Evolutionary conservation across 371 early-diverging fungal genomes (phyloP), one percentile per base, ranked within the genome.

Genomic region (Funneliformis caledonium): DNA sequence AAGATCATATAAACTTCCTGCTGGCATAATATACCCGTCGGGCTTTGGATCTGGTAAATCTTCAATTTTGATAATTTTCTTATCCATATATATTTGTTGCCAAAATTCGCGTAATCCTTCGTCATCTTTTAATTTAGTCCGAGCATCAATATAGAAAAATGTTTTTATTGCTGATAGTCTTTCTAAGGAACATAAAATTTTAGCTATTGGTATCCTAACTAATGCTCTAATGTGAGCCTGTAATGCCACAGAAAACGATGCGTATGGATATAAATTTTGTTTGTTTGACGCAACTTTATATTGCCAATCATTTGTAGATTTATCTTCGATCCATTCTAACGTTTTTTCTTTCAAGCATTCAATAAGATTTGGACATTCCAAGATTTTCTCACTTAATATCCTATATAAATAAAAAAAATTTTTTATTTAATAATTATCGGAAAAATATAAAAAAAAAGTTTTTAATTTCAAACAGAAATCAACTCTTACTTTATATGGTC

Each of bases 221-320:
- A 48, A 52, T 14, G 26, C 7, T n/a, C 70, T 52, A 59, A 81
- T 78, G 48, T 81, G 47, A 26, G 72, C 72, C 22, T 69, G 70
- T 37, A 81, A 43, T 19, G 81, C 81, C 11, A 62, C 33, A 16
- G 68, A 65, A 61, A 81, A 81, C 8, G 81, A 81, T n/a, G 76
- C 42, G 19, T 67, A 69, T 8, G 61, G 56, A 47, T 81, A 78
- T 12, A 81, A 61, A n/a, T 47, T 43, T 52, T 69, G 48, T 50
- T 77, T 81, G 26, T 68, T 56, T 5, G 78, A 81, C 37, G 81
- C 81, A 1, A 77, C 78, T 14, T 68, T 45, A 31, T 42, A 81
- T 78, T 81, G 81, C 81, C 81, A 81, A 33, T 52, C 33, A 56
- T 65, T 43, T 26, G 78, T 10, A 2, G 79, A 14, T 14, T 52